Percentiles rank a stretch among this genome's conserved stretches.
Evolutionary conservation across 257 asterid genomes (phyloP).

Genomic region (Handroanthus guayacan): DNA sequence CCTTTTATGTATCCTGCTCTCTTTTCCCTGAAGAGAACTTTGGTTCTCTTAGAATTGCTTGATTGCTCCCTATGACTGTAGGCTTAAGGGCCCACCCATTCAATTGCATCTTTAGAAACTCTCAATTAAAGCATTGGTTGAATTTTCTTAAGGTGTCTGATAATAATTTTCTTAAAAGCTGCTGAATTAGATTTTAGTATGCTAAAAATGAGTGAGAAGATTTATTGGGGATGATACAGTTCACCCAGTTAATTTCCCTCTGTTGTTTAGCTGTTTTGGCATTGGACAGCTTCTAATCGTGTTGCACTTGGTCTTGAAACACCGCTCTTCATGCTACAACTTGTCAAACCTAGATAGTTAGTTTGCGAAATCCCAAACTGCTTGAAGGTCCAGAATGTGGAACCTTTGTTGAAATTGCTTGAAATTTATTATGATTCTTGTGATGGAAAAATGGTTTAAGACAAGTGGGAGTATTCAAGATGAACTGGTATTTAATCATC

Average conservation of each 20-base stretch:
- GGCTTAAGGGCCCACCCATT: background rate
- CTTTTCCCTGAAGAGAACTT: conserved; percentile 6
- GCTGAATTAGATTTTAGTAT: background rate
- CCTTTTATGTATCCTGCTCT: conserved; percentile 10
- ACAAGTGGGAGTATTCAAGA: background rate
- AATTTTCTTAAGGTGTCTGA: background rate
- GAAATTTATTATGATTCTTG: background rate
- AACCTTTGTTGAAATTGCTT: conserved; percentile 2
- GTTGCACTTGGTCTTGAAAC: conserved; percentile 4
- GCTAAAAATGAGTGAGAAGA: background rate
- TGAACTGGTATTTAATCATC: background rate
- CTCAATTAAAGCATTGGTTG: background rate
- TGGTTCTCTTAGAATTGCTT: conserved; percentile 8
- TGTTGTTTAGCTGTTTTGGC: background rate
- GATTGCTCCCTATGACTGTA: conserved; percentile 4
- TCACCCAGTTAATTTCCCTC: conserved; percentile 9
- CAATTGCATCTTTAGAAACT: background rate
- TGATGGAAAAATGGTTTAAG: background rate
- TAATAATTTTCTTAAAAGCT: background rate
- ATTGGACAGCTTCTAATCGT: background rate
- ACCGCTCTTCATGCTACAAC: conserved; percentile 4
- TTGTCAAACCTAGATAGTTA: background rate
- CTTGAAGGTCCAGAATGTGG: background rate
- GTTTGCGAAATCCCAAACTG: background rate
- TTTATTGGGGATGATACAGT: background rate